Evolutionary conservation across 2,329 filamentous ascomycete genomes (phyloP).

Genomic region (Didymosphaeria variabile): DNA sequence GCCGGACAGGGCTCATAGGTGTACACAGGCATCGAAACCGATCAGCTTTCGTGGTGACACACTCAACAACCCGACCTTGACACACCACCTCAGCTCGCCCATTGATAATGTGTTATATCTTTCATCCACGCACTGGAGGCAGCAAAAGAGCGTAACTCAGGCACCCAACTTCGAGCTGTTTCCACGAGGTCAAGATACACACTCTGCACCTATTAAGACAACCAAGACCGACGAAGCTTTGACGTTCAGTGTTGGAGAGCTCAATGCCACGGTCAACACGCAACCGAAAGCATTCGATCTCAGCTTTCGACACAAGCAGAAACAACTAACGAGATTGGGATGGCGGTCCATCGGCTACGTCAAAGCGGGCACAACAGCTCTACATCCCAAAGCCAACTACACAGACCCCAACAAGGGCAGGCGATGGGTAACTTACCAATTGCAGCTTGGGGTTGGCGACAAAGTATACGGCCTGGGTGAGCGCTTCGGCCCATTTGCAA

Average conservation of each 20-base stretch:
- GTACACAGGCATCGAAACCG: constrained; percentile 21
- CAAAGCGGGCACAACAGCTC: constrained; percentile 22
- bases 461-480: constrained; percentile 25
- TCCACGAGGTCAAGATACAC: constrained; percentile 19
- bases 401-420: constrained; percentile 24
- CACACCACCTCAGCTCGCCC: constrained; percentile 23
- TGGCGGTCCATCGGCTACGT: constrained; percentile 25
- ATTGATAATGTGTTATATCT: constrained; percentile 23
- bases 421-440: constrained; percentile 25
- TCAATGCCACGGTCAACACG: constrained; percentile 21
- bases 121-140: constrained; percentile 22
- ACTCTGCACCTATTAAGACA: constrained; percentile 14
- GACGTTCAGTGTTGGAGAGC: constrained; percentile 20
- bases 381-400: constrained; percentile 26
- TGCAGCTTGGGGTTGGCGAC: constrained; percentile 23
- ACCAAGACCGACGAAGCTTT: constrained; percentile 17
- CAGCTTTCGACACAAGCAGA: constrained; percentile 18
- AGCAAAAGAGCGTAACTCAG: constrained; percentile 21
- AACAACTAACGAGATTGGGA: constrained; percentile 20
- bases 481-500: constrained; percentile 22
- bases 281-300: constrained; percentile 21
- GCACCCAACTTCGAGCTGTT: constrained; percentile 22
- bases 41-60: constrained; percentile 24
- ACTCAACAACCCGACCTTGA: constrained; percentile 23
- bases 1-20: background rate